Conservation (phyloP, 1,284 basidiomycete species). For the Jaminaea rosea region DNA sequence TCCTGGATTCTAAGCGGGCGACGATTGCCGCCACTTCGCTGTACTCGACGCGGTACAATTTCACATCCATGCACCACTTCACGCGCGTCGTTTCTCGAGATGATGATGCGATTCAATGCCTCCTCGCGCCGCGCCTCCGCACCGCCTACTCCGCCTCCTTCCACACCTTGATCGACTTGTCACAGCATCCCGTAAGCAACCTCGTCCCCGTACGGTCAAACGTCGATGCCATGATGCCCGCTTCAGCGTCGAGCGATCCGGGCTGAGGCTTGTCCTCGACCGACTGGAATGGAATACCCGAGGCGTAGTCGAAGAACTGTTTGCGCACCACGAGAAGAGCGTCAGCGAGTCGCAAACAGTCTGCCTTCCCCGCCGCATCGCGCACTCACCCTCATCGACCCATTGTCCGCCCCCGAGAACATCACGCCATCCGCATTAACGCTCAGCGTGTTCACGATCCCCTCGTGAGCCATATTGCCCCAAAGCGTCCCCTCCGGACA, state of each 20-base stretch:
- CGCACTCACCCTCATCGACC: slow-evolving; percentile 12
- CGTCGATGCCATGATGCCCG: slow-evolving; percentile 79
- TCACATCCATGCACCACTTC: no score
- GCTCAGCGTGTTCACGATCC: slow-evolving; percentile 90
- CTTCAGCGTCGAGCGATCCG: slow-evolving; percentile 90
- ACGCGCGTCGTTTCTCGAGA: no score
- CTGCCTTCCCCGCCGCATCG: no score
- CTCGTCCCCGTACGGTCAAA: slow-evolving; percentile 92
- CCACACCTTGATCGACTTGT: slow-evolving; percentile 56
- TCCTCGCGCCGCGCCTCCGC: no score
- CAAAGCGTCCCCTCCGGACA: slow-evolving; percentile 92
- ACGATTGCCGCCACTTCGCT: no score
- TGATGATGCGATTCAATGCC: no score
- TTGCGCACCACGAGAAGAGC: not conserved
- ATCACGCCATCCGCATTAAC: slow-evolving; percentile 93
- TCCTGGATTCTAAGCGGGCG: no score
- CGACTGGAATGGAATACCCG: slow-evolving; percentile 88
- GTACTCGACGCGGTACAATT: no score
- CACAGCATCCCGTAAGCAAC: slow-evolving; percentile 84
- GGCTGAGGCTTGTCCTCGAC: slow-evolving; percentile 90
- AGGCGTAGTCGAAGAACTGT: slow-evolving; percentile 63
- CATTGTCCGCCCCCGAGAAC: slow-evolving; percentile 64
- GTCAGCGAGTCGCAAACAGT: not conserved
- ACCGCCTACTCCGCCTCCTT: no score
- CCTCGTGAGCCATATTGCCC: slow-evolving; percentile 90